Evolutionary conservation across 2,329 filamentous ascomycete genomes (phyloP).

Genomic region (Zelopaecilomyces penicillatus): DNA sequence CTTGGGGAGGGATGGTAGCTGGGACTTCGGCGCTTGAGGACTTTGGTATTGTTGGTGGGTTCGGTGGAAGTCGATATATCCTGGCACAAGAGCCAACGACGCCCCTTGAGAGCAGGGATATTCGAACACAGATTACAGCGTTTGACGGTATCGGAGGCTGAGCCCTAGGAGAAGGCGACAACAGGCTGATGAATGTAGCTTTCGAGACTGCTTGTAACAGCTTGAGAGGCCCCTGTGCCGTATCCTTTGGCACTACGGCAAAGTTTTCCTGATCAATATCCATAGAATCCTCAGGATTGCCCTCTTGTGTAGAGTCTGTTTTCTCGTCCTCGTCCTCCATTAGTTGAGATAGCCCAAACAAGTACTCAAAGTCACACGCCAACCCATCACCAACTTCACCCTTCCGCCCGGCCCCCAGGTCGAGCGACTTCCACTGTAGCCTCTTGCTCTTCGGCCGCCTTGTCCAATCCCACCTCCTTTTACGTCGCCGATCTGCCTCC

Average conservation of each 20-base stretch:
- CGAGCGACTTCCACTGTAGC: conserved; percentile 63
- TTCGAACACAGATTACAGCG: conserved; percentile 50
- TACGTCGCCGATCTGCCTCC: conserved; percentile 60
- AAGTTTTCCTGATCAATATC: conserved; percentile 19
- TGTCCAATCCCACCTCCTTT: conserved; percentile 71
- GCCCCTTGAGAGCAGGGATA: conserved; percentile 63
- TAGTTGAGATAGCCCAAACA: conserved; percentile 37
- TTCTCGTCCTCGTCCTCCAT: conserved; percentile 7
- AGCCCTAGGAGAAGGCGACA: conserved; percentile 12
- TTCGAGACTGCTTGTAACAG: conserved; percentile 17
- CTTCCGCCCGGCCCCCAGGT: conserved; percentile 63
- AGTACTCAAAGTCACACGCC: conserved; percentile 71
- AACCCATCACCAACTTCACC: conserved; percentile 79
- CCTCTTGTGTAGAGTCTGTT: conserved; percentile 14
- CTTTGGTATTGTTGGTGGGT: conserved; percentile 11
- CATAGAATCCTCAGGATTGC: conserved; percentile 22
- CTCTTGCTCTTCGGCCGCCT: conserved; percentile 75
- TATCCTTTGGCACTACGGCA: not conserved
- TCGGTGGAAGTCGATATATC: conserved; percentile 69
- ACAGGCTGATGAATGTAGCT: conserved; percentile 22
- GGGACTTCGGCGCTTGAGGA: conserved; percentile 36
- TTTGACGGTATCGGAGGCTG: conserved; percentile 22
- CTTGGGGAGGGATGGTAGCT: conserved; percentile 29
- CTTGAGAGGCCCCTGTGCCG: conserved; percentile 6
- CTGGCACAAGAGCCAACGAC: conserved; percentile 64